phyloP scores from a whole-genome alignment of 805 yeast species.

The Debaryomyces hansenii region DNA sequence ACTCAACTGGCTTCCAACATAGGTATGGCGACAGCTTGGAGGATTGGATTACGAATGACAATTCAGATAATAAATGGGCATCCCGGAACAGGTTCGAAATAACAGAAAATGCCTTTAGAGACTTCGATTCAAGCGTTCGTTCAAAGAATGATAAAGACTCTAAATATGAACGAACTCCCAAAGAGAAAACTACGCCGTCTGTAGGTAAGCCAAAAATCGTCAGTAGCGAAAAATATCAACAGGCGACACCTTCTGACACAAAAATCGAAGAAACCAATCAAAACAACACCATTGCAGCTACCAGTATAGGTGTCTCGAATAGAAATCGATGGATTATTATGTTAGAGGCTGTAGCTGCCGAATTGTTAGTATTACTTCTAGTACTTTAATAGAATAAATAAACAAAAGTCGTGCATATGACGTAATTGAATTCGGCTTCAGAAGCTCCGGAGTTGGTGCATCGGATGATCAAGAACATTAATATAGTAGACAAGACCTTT shows the following conservation, averaged over 20 bases:
- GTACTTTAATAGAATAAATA: background rate
- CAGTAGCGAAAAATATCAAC: no score
- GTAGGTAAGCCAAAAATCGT: no score
- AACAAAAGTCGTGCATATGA: background rate
- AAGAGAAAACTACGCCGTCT: no score
- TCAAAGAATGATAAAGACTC: background rate
- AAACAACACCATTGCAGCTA: no score
- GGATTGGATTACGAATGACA: constrained; percentile 9
- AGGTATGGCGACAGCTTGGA: constrained; percentile 24
- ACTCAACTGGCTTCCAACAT: constrained; percentile 28
- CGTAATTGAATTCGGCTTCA: background rate
- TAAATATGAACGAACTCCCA: no score
- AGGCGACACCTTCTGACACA: no score
- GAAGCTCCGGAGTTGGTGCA: background rate
- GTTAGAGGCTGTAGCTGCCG: no score
- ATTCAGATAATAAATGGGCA: constrained; percentile 1
- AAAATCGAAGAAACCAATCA: no score
- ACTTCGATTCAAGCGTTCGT: background rate
- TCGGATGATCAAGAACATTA: background rate
- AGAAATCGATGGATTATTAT: no score
- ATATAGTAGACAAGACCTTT: background rate
- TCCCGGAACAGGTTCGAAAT: background rate
- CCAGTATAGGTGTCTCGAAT: no score
- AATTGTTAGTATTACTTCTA: no score
- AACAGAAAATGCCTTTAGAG: background rate